A percentile compares a stretch with the other conserved stretches of the same genome.
phyloP scores from a whole-genome alignment of 179 eudicot genomes.

The Beta lomatogona region DNA sequence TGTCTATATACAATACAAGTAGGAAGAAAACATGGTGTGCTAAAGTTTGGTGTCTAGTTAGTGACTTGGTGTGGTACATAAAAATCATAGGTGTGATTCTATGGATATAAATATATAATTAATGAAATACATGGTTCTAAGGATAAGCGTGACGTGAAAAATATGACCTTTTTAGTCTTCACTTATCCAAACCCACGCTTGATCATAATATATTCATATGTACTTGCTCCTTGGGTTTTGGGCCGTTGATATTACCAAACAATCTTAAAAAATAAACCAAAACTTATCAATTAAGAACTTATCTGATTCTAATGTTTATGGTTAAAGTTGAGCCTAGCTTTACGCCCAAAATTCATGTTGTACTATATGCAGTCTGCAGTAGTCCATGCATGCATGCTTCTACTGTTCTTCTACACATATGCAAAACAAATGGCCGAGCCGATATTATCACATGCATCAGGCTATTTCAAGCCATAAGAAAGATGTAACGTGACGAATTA shows the following conservation, averaged over 20 bases:
- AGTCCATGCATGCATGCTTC: no score
- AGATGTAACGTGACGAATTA: no score
- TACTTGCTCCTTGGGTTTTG: constrained; percentile 9
- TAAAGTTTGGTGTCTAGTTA: constrained; percentile 8
- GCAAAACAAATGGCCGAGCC: no score
- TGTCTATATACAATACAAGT: background rate
- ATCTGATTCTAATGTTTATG: no score
- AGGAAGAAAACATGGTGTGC: constrained; percentile 27
- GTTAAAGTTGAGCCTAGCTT: no score
- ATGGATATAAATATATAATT: background rate
- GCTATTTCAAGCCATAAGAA: no score
- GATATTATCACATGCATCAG: no score
- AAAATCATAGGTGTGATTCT: constrained; percentile 7
- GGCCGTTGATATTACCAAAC: constrained; percentile 1
- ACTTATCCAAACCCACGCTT: constrained; percentile 24
- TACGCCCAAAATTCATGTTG: no score
- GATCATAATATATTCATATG: no score
- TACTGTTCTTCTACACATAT: no score
- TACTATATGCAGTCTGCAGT: no score
- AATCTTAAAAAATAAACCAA: no score
- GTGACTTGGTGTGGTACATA: constrained; percentile 10
- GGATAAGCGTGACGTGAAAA: constrained; percentile 36
- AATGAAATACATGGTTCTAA: constrained; percentile 16
- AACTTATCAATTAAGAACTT: background rate
- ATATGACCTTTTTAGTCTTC: background rate